phyloP scores from a whole-genome alignment of 2,329 filamentous ascomycete species.

The Sporothrix pallida region DNA sequence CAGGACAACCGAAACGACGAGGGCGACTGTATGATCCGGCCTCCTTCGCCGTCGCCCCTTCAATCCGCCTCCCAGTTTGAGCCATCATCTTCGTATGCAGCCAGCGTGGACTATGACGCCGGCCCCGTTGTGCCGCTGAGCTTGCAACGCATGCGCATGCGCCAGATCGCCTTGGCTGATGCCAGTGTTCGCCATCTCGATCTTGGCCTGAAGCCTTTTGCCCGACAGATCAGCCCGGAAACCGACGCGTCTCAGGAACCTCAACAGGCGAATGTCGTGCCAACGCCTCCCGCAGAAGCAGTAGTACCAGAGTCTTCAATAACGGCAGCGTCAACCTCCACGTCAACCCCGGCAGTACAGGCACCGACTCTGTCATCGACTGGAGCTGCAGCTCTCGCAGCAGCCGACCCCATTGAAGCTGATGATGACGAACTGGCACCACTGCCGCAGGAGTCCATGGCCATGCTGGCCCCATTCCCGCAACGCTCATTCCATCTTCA shows the following conservation, averaged over 20 bases:
- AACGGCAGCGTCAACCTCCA: neutral
- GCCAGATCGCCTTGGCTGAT: conserved; percentile 17
- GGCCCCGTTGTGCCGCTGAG: neutral
- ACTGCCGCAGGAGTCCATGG: conserved; percentile 12
- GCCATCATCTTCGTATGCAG: conserved; percentile 16
- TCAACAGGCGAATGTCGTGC: neutral
- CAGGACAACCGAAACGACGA: conserved; percentile 18
- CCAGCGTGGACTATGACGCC: neutral
- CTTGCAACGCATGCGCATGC: conserved; percentile 18
- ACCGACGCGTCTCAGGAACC: neutral
- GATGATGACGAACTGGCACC: conserved; percentile 4
- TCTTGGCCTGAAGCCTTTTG: neutral
- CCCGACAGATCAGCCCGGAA: neutral
- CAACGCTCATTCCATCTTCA: conserved; percentile 16
- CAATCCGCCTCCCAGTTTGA: neutral
- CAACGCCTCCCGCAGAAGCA: neutral
- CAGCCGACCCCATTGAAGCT: conserved; percentile 4
- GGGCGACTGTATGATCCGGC: conserved; percentile 26
- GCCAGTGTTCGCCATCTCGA: conserved; percentile 6
- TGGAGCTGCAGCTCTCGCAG: neutral
- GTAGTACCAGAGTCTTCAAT: neutral
- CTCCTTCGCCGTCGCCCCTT: neutral
- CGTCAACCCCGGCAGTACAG: neutral
- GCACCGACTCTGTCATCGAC: neutral
- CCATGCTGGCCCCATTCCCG: conserved; percentile 18